Percentiles rank a stretch among this genome's conserved stretches.
Conservation (phyloP, 2,329 filamentous ascomycete genomes). For the Phaeosphaeria sp. region DNA sequence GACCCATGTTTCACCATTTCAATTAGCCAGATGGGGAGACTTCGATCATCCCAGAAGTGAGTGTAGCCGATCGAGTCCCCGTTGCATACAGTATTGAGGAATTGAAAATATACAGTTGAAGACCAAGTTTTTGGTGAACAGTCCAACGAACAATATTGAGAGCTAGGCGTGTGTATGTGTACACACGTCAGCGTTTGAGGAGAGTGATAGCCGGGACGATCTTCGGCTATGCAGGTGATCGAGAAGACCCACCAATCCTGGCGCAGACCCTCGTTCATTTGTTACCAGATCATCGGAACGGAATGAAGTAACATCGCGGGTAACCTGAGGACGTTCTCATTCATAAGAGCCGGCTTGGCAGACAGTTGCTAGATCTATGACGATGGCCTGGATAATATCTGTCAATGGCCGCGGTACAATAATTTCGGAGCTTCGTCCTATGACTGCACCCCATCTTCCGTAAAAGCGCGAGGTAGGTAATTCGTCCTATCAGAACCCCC, state of each 20-base stretch:
- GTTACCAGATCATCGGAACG: background rate
- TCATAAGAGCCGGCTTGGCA: background rate
- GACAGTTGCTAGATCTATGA: background rate
- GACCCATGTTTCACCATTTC: background rate
- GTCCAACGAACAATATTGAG: background rate
- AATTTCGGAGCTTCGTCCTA: background rate
- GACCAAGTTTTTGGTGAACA: background rate
- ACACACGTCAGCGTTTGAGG: background rate
- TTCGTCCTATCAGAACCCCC: too few relatives aligned
- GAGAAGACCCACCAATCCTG: background rate
- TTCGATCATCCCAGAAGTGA: background rate
- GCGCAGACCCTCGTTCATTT: background rate
- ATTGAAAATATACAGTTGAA: background rate
- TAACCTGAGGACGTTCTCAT: background rate
- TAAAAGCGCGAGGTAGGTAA: too few relatives aligned
- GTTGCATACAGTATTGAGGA: background rate
- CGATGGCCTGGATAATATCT: background rate
- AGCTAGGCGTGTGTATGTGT: too few relatives aligned
- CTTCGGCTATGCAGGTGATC: background rate
- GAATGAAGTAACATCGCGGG: background rate
- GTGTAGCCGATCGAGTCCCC: background rate
- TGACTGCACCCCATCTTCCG: too few relatives aligned
- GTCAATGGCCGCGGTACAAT: background rate
- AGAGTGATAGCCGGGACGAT: background rate
- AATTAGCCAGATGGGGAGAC: background rate